phyloP scores from a whole-genome alignment of 345 rosid species.

The Corchorus olitorius region DNA sequence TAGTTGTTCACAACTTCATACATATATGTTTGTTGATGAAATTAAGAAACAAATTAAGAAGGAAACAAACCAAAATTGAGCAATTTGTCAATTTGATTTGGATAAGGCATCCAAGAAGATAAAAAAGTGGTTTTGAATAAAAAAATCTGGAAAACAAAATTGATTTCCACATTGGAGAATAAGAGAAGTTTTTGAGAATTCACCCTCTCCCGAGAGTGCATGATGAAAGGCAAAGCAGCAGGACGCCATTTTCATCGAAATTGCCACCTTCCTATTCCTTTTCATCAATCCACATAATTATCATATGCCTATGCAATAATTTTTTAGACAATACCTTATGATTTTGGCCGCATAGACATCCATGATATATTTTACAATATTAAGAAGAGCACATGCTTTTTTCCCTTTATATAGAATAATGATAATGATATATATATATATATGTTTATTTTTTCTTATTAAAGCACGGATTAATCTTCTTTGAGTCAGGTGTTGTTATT shows the following conservation, averaged over 20 bases:
- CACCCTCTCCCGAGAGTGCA: not conserved
- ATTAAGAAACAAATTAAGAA: not conserved
- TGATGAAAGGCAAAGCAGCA: not conserved
- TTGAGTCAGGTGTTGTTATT: too few species aligned
- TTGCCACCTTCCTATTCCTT: not conserved
- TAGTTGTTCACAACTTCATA: too few species aligned
- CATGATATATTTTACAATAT: not conserved
- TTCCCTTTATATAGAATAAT: not conserved
- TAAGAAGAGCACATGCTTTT: not conserved
- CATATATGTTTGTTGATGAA: not conserved
- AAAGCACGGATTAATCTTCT: too few species aligned
- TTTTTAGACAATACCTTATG: not conserved
- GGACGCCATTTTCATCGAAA: not conserved
- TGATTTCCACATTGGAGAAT: not conserved
- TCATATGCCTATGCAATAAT: not conserved
- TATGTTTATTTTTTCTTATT: too few species aligned
- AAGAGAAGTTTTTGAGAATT: not conserved
- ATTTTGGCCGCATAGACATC: not conserved
- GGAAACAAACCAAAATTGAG: not conserved
- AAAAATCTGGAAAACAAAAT: too few species aligned
- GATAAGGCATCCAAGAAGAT: not conserved
- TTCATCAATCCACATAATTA: constrained; percentile 2
- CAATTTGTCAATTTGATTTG: not conserved
- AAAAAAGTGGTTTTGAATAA: not conserved
- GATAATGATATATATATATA: too few species aligned